Evolutionary conservation across 1,284 basidiomycete genomes (phyloP), one percentile per base, ranked within the genome.

Genomic region (Melanopsichium pennsylvanicum): DNA sequence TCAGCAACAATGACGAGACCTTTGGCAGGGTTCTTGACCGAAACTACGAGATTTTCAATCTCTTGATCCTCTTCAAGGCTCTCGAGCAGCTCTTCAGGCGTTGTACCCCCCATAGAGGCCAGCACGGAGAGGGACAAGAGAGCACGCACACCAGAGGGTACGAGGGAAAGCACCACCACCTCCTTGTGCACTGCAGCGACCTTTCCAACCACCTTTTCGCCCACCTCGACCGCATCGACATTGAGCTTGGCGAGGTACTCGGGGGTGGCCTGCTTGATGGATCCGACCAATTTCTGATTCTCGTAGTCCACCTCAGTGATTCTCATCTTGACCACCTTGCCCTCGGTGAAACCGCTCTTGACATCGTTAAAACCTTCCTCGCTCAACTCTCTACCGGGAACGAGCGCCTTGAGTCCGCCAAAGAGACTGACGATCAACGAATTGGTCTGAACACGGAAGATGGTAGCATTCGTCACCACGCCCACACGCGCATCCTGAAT

Each of bases 1-100:
- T 63, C 50, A 15, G 70, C 71, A 16, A 72, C 55, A 60, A 97
- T 89, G 55, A 97, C 89, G 52, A 97, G 85, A 12, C 89, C 88
- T 73, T 92, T 93, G 70, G 91, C 92, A 1, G 87, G 84, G 79
- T 93, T 93, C 74, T 92, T 90, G n/a, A 91, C 90, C 21, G 93
- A 90, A 16, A 98, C 90, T 4, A 91, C 87, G 5, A 98, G 85
- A 41, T 90, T 88, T 12, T 88, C 84, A 19, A 98, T 82, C 63
- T 85, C 85, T 47, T 93, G 89, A 15, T 91, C 91, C 32, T 85
- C 83, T 73, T 89, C 87, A 41, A 97, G 83, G 4, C 84, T 82
- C 2, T 84, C 83, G 21, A 88, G 87, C 18, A 96, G 84, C 70
- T 91, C 89, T n/a, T 89, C 84, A 11, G 90, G 84, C 1, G 88